phyloP scores from a whole-genome alignment of 768 basidiomycete genomes.

The Tylopilus intermedius region DNA sequence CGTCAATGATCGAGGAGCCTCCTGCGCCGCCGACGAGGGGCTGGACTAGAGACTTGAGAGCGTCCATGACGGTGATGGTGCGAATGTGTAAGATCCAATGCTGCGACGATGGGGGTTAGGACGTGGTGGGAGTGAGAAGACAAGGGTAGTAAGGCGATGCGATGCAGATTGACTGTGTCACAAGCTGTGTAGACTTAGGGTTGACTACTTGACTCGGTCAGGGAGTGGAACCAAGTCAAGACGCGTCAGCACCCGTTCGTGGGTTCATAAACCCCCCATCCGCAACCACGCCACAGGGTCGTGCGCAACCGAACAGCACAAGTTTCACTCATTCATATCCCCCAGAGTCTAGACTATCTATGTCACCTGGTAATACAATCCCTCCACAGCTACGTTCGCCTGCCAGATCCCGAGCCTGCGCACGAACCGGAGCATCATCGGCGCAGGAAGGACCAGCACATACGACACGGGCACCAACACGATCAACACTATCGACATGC shows the following conservation, averaged over 20 bases:
- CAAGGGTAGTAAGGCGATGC: conserved; percentile 2
- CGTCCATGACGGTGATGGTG: conserved; percentile 54
- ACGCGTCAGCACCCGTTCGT: conserved; percentile 33
- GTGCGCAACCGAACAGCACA: conserved; percentile 12
- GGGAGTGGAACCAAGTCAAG: conserved; percentile 30
- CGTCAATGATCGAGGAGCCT: conserved; percentile 77
- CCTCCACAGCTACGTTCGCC: conserved; percentile 77
- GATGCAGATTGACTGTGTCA: neutral
- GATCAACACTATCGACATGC: conserved; percentile 53
- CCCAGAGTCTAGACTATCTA: neutral
- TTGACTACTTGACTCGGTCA: conserved; percentile 3
- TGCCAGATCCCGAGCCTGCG: conserved; percentile 75
- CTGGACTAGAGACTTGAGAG: conserved; percentile 73
- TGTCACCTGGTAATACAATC: conserved; percentile 42
- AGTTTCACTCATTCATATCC: neutral
- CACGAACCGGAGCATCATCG: conserved; percentile 59
- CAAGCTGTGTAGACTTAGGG: conserved; percentile 23
- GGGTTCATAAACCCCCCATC: conserved; percentile 22
- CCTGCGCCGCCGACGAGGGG: conserved; percentile 73
- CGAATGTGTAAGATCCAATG: conserved; percentile 34
- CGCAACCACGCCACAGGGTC: conserved; percentile 28
- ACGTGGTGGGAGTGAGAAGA: conserved; percentile 23
- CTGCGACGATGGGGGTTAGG: conserved; percentile 26
- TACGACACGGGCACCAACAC: conserved; percentile 55
- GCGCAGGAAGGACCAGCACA: conserved; percentile 60